phyloP scores from a whole-genome alignment of 2,329 filamentous ascomycete species.

The Xylariales sp. region DNA sequence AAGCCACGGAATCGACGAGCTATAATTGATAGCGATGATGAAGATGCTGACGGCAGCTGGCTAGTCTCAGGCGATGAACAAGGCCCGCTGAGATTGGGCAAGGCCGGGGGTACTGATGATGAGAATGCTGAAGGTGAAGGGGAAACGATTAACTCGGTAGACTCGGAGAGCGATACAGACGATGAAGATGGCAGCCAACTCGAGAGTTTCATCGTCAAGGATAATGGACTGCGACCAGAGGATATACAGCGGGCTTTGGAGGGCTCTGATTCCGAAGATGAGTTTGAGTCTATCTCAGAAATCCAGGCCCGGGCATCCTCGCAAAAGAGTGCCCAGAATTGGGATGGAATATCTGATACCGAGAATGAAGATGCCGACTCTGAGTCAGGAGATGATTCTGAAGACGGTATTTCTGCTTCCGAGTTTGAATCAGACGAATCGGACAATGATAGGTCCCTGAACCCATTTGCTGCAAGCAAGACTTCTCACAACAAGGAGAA shows the following conservation, averaged over 20 bases:
- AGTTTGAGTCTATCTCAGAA: constrained; percentile 21
- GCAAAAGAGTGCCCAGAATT: too few relatives aligned
- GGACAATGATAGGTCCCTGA: constrained; percentile 29
- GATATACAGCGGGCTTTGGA: constrained; percentile 19
- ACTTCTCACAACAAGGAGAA: constrained; percentile 35
- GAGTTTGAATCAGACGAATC: constrained; percentile 34
- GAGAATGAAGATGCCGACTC: constrained; percentile 14
- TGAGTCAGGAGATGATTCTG: constrained; percentile 15
- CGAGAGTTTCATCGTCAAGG: constrained; percentile 51
- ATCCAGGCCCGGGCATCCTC: constrained; percentile 17
- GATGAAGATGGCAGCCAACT: constrained; percentile 46
- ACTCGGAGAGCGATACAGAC: constrained; percentile 51
- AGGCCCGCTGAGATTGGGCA: constrained; percentile 58
- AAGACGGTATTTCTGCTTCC: constrained; percentile 33
- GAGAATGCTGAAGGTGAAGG: constrained; percentile 85
- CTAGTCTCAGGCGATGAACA: constrained; percentile 67
- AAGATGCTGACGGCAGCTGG: constrained; percentile 73
- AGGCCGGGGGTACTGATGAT: constrained; percentile 79
- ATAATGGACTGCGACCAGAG: constrained; percentile 31
- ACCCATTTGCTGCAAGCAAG: constrained; percentile 21
- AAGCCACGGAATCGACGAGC: constrained; percentile 48
- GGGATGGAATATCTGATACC: too few relatives aligned
- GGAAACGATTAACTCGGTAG: constrained; percentile 69
- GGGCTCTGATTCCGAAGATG: constrained; percentile 23
- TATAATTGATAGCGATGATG: constrained; percentile 63